Evolutionary conservation across 2,329 filamentous ascomycete genomes (phyloP).

Genomic region (Madurella fahalii): DNA sequence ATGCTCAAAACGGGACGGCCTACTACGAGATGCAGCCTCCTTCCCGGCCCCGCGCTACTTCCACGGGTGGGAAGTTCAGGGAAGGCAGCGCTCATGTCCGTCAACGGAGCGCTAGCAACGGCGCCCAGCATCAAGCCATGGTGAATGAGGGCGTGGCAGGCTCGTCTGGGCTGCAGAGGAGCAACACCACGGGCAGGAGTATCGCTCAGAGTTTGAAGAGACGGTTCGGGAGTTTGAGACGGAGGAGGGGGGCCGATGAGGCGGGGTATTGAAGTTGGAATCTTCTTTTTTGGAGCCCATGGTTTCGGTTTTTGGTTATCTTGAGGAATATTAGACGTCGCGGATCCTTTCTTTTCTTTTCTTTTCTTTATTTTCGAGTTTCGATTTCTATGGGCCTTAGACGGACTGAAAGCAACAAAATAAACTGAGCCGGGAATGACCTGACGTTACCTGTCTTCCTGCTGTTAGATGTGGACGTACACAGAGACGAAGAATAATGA

Average conservation of each 20-base stretch:
- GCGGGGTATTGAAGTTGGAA: background rate
- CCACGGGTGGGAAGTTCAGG: slow-evolving; percentile 13
- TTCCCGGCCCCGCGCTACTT: background rate
- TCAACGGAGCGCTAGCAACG: slow-evolving; percentile 44
- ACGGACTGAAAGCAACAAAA: no score
- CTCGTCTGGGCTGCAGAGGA: slow-evolving; percentile 31
- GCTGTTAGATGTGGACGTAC: no score
- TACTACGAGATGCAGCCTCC: slow-evolving; percentile 52
- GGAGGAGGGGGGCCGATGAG: slow-evolving; percentile 33
- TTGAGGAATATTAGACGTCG: no score
- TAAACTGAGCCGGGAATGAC: no score
- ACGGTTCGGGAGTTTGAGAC: slow-evolving; percentile 50
- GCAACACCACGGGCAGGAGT: slow-evolving; percentile 41
- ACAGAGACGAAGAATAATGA: no score
- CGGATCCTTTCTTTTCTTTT: no score
- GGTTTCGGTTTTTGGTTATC: background rate
- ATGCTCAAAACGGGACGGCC: slow-evolving; percentile 27
- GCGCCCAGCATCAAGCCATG: slow-evolving; percentile 14
- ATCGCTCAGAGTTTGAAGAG: slow-evolving; percentile 50
- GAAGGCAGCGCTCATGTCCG: slow-evolving; percentile 30
- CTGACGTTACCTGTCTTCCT: no score
- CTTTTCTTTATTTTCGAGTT: no score
- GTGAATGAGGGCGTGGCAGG: slow-evolving; percentile 1
- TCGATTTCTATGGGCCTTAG: no score
- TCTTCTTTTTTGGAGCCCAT: background rate